Conservation (phyloP, 2,329 filamentous ascomycete species). For the Ophiostoma ips region DNA sequence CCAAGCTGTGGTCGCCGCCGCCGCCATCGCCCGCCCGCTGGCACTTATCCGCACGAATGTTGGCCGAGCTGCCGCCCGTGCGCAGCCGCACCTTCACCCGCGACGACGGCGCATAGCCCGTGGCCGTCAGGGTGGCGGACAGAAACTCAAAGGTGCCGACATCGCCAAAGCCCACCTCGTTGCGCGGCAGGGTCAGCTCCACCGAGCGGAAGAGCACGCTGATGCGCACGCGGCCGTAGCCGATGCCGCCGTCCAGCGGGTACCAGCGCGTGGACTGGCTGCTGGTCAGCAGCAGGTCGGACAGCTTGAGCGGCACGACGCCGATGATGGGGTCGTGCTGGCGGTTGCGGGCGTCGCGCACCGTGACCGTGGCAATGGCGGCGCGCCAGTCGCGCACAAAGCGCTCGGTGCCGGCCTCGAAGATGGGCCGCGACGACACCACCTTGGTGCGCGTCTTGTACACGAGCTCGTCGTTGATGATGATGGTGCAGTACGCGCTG, state of each 20-base stretch:
- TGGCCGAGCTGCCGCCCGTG: conserved; percentile 71
- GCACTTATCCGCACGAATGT: conserved; percentile 51
- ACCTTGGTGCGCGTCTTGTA: conserved; percentile 95
- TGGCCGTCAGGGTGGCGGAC: conserved; percentile 53
- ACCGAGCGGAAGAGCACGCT: conserved; percentile 83
- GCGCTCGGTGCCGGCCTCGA: conserved; percentile 88
- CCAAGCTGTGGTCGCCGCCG: too few species aligned
- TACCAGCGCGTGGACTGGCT: conserved; percentile 88
- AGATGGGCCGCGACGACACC: conserved; percentile 87
- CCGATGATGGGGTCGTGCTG: conserved; percentile 93
- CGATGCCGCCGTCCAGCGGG: conserved; percentile 86
- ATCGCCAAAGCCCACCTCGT: conserved; percentile 75
- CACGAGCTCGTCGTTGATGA: conserved; percentile 72
- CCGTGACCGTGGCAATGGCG: conserved; percentile 70
- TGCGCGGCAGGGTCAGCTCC: conserved; percentile 70
- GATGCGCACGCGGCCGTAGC: conserved; percentile 79
- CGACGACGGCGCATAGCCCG: conserved; percentile 43
- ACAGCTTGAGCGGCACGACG: conserved; percentile 75
- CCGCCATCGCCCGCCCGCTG: conserved; percentile 39
- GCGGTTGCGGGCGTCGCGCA: conserved; percentile 76
- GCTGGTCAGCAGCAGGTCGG: conserved; percentile 73
- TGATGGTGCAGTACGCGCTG: conserved; percentile 85
- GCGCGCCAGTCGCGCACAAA: conserved; percentile 92
- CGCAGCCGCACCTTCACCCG: conserved; percentile 67
- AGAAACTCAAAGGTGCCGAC: conserved; percentile 87